Evolutionary conservation across 352 stramenopile species (phyloP), one percentile per base, ranked within the genome.

Genomic region (Aphanomyces cochlioides): DNA sequence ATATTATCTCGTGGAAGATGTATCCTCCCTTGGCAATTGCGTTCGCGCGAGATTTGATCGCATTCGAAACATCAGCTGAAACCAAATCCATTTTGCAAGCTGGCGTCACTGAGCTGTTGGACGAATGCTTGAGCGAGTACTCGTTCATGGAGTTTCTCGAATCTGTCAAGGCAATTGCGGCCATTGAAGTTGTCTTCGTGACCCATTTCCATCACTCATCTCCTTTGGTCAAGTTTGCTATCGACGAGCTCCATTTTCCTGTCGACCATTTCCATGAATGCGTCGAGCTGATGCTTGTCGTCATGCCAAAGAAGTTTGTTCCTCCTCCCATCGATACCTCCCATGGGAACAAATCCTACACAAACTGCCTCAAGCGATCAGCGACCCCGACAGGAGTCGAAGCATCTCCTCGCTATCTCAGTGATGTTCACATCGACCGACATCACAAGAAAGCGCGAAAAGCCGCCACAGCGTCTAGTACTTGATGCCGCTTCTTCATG

Each of bases 21-120:
- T 89, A 85, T 37, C 82, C 83, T 34, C 81, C 82, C 1, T 89
- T 88, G 45, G 64, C 72, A 10, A 84, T 90, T 67, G 87, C 79
- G 0, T 89, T 89, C 66, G 82, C 82, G 4, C 79, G 85, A 3
- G 83, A 90, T 70, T 81, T 91, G 36, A 38, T 69, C 19, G 47
- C 40, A 6, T 40, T 69, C 45, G 63, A 69, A 41, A 40, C 17
- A 3, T 65, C 41, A 17, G 15, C 63, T 8, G 38, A 38, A 8
- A 57, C 59, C 15, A n/a, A 40, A 43, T n/a, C n/a, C 7, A 21
- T 39, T 21, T 47, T 69, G 5, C 21, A 57, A 69, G 63, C 54
- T 8, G 34, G 15, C 10, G 45, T 47, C 12, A 61, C 21, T 2
- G 17, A 69, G 15, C 63, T 69, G 6, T 41, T 69, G 5, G 41